Conservation (phyloP, 2,329 filamentous ascomycete species). For the Apiospora sp. region DNA sequence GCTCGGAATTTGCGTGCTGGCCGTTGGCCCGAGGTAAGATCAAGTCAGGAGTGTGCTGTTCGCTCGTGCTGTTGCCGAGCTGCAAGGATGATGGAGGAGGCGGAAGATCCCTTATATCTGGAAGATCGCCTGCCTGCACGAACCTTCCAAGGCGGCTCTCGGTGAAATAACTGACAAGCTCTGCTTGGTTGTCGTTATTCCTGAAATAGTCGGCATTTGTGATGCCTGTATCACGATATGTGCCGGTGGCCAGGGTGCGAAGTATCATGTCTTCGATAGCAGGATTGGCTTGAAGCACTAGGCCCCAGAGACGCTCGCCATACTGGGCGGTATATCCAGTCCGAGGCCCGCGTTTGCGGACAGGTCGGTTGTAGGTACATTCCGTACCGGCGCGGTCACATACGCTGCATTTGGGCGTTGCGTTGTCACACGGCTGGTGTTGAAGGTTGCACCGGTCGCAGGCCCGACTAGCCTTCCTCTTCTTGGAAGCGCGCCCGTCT, state of each 20-base stretch:
- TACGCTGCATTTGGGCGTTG: slow-evolving; percentile 54
- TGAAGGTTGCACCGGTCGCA: slow-evolving; percentile 25
- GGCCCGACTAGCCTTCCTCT: slow-evolving; percentile 24
- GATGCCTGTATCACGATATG: slow-evolving; percentile 40
- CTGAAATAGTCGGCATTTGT: slow-evolving; percentile 43
- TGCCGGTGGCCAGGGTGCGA: slow-evolving; percentile 40
- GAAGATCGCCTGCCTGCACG: slow-evolving; percentile 40
- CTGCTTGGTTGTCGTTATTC: slow-evolving; percentile 44
- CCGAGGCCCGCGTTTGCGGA: slow-evolving; percentile 44
- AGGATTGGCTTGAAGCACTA: slow-evolving; percentile 43
- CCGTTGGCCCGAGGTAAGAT: neutral
- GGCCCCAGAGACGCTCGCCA: slow-evolving; percentile 44
- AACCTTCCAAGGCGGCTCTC: slow-evolving; percentile 43
- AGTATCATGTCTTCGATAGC: slow-evolving; percentile 43
- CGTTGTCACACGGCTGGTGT: slow-evolving; percentile 52
- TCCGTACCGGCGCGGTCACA: slow-evolving; percentile 48
- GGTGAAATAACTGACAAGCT: slow-evolving; percentile 43
- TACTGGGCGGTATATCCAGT: slow-evolving; percentile 46
- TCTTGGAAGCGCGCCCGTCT: slow-evolving; percentile 32
- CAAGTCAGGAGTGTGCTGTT: neutral
- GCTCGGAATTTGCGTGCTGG: slow-evolving; percentile 2
- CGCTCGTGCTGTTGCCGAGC: neutral
- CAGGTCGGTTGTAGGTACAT: slow-evolving; percentile 45
- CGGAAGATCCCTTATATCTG: slow-evolving; percentile 33
- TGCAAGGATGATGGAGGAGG: slow-evolving; percentile 9